Evolutionary conservation across 306 rosid genomes (phyloP), one percentile per base, ranked within the genome.

Genomic region (Pterocarpus santalinus): DNA sequence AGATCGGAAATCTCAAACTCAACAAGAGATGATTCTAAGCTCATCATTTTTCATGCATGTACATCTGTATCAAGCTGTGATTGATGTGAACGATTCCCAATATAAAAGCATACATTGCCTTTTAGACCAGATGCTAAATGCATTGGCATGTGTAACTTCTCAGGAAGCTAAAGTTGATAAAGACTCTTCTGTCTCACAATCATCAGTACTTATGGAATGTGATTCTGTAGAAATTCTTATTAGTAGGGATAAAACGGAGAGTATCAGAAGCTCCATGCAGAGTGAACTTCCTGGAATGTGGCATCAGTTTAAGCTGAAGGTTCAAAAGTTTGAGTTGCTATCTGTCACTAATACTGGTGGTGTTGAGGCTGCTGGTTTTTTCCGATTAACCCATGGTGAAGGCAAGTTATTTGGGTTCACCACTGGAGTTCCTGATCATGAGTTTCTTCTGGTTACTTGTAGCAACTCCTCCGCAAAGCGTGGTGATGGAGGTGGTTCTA

Each of bases 401-500:
- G 99, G 99, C 38, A 86, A 89, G 90, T 82, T 95, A 85, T 88
- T 83, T 86, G 99, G 98, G 85, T 83, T 69, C 60, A 71, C 89
- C 61, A 85, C 88, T 47, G 91, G 84, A 51, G 85, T 82, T 87
- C 90, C 92, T 34, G 89, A 88, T 87, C 89, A 85, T 47, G 97
- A 93, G 88, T 90, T 95, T 84, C 92, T 91, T 82, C 87, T 95
- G 81, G 82, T 95, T 74, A 81, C 90, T 10, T 93, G 98, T 85
- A 87, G 88, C 83, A 89, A 90, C 88, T 87, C 94, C 33, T 80
- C 89, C 51, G 67, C 85, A 86, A 93, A 91, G 81, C 92, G 99
- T 68, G 99, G 99, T 78, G 94, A 93, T 87, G 99, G 99, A 73
- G 97, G 88, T 72, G 97, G 97, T 72, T 95, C 97, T 73, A 95